Evolutionary conservation across 2,329 filamentous ascomycete species (phyloP).

Genomic region (Aspergillus carbonarius): DNA sequence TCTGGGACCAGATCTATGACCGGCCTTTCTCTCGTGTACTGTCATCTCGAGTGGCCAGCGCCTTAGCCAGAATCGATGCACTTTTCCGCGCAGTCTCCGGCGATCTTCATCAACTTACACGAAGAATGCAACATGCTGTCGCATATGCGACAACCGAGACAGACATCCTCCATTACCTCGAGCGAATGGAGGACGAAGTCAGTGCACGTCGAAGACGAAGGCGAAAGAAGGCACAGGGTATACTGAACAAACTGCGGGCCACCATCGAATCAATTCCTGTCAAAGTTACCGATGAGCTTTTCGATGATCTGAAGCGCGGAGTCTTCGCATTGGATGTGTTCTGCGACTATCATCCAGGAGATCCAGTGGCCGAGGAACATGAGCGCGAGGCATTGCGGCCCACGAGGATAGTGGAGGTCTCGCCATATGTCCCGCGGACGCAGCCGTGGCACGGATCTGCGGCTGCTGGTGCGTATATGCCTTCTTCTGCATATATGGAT

Average conservation of each 20-base stretch:
- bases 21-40: constrained; percentile 19
- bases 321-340: constrained; percentile 30
- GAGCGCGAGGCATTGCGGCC: constrained; percentile 16
- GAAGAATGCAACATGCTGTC: constrained; percentile 20
- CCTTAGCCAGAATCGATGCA: constrained; percentile 23
- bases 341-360: constrained; percentile 34
- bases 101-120: constrained; percentile 26
- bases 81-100: constrained; percentile 27
- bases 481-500: constrained; percentile 11
- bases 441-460: constrained; percentile 16
- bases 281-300: constrained; percentile 27
- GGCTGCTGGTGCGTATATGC: constrained; percentile 9
- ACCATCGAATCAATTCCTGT: constrained; percentile 31
- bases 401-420: constrained; percentile 16
- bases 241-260: constrained; percentile 24
- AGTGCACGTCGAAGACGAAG: constrained; percentile 20
- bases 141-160: constrained; percentile 17
- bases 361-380: constrained; percentile 24
- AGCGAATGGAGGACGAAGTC: constrained; percentile 28
- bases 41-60: constrained; percentile 13
- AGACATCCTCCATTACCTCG: constrained; percentile 23
- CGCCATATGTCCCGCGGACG: constrained; percentile 15
- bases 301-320: constrained; percentile 32
- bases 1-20: constrained; percentile 31
- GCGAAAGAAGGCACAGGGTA: constrained; percentile 21